These are phyloP conservation scores for Crotalaria pallida DNA, from an alignment of 306 rosid species.

Conservation along the genomic window DNA sequence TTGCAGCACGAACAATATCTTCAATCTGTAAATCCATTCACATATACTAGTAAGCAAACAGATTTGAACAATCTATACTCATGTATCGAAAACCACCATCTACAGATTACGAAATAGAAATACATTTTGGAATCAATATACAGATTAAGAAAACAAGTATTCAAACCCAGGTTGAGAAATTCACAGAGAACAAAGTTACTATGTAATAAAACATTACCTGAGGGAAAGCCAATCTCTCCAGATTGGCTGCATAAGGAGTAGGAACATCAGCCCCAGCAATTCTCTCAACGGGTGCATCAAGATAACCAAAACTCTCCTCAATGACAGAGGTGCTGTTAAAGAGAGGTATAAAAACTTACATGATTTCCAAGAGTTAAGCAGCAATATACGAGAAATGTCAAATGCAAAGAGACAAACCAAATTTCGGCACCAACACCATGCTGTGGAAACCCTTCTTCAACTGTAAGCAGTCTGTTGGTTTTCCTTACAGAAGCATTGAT, in stretches of 20 bases:
- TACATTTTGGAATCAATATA: neutral
- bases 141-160: neutral
- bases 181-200: neutral
- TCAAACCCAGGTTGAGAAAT: neutral
- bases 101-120: too few relatives aligned
- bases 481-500: slow-evolving; percentile 92
- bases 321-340: slow-evolving; percentile 74
- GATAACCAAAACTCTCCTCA: slow-evolving; percentile 95
- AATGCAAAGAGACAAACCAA: slow-evolving; percentile 51
- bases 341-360: slow-evolving; percentile 20
- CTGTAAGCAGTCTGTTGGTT: slow-evolving; percentile 87
- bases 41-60: slow-evolving; percentile 13
- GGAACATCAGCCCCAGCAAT: slow-evolving; percentile 96
- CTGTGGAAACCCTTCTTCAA: slow-evolving; percentile 99
- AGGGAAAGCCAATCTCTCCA: slow-evolving; percentile 95
- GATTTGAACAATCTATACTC: neutral
- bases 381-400: neutral
- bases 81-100: slow-evolving; percentile 3
- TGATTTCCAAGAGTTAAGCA: slow-evolving; percentile 4
- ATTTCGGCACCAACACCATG: slow-evolving; percentile 99
- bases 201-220: slow-evolving; percentile 49
- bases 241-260: slow-evolving; percentile 98
- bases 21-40: slow-evolving; percentile 60
- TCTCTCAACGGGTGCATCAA: slow-evolving; percentile 97
- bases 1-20: slow-evolving; percentile 93